Conservation (phyloP, 768 basidiomycete species). For the Termitomyces sp. region DNA sequence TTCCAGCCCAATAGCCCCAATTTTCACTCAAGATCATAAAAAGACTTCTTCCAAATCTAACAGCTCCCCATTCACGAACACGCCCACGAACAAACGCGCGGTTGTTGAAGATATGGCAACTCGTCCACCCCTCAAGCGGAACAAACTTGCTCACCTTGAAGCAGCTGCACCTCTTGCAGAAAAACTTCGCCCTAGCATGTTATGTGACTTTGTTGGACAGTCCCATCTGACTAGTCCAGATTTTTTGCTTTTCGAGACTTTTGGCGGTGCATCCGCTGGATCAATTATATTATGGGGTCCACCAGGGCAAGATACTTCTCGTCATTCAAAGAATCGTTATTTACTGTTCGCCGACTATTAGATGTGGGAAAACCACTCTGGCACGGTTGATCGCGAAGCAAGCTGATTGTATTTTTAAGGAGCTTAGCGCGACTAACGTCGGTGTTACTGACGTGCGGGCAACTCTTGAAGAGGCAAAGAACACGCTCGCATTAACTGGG, state of each 20-base stretch:
- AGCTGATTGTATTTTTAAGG: slow-evolving; percentile 62
- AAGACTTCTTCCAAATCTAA: slow-evolving; percentile 11
- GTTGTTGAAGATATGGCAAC: slow-evolving; percentile 10
- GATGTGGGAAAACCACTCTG: slow-evolving; percentile 74
- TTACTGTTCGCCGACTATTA: slow-evolving; percentile 16
- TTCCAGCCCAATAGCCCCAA: slow-evolving; percentile 34
- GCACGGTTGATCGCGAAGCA: slow-evolving; percentile 65
- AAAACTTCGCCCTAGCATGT: slow-evolving; percentile 56
- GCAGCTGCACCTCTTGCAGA: slow-evolving; percentile 63
- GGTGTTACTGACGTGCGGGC: slow-evolving; percentile 67
- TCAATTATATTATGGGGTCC: slow-evolving; percentile 76
- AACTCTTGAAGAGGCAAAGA: slow-evolving; percentile 77
- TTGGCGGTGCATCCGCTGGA: slow-evolving; percentile 49
- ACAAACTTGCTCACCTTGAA: slow-evolving; percentile 11
- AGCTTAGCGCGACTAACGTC: slow-evolving; percentile 70
- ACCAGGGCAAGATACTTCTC: slow-evolving; percentile 46
- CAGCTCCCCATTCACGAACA: neutral
- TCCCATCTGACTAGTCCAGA: slow-evolving; percentile 52
- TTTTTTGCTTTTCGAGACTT: slow-evolving; percentile 51
- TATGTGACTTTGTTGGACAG: slow-evolving; percentile 75
- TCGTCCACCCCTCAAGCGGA: slow-evolving; percentile 16
- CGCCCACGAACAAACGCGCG: slow-evolving; percentile 14
- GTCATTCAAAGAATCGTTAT: neutral
- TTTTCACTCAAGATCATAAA: slow-evolving; percentile 29
- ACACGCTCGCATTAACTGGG: slow-evolving; percentile 58